Evolutionary conservation across 139 green algal species (phyloP).

Genomic region (Chlorella sorokiniana): DNA sequence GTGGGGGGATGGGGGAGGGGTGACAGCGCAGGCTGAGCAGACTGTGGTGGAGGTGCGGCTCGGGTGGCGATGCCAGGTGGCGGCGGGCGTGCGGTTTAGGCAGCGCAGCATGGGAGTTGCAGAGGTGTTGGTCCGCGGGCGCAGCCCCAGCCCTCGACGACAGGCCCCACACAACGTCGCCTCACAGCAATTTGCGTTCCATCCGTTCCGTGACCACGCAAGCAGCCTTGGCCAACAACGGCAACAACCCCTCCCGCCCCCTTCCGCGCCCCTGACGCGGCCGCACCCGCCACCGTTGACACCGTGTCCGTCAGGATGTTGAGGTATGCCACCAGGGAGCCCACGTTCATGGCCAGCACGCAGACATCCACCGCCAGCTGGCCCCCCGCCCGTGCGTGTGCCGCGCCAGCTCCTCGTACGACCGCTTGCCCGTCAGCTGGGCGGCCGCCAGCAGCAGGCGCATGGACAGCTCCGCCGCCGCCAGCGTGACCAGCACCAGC

Average conservation of each 20-base stretch:
- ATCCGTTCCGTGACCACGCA: too few relatives aligned
- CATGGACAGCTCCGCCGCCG: conserved; percentile 69
- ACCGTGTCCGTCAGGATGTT: conserved; percentile 85
- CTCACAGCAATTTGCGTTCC: too few relatives aligned
- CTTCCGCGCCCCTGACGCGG: not conserved
- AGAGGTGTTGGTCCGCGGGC: not conserved
- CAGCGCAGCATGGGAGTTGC: not conserved
- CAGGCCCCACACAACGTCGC: too few relatives aligned
- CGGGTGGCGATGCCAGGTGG: too few relatives aligned
- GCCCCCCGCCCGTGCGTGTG: conserved; percentile 41
- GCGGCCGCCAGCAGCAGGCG: conserved; percentile 73
- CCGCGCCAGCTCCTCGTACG: conserved; percentile 71
- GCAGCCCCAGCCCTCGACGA: not conserved
- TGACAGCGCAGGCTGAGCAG: not conserved
- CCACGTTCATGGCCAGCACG: conserved; percentile 50
- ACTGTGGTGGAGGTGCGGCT: not conserved
- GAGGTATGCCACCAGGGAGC: conserved; percentile 76
- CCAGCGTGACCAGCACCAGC: conserved; percentile 71
- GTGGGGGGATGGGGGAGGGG: not conserved
- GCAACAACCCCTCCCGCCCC: not conserved
- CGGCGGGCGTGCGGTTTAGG: not conserved
- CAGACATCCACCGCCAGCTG: conserved; percentile 36
- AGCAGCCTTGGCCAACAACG: too few relatives aligned
- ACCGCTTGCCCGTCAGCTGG: conserved; percentile 65
- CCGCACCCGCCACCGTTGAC: conserved; percentile 59